Base-by-base conservation (phyloP, 2,329 filamentous ascomycete species). In the Talaromyces atroroseus region DNA sequence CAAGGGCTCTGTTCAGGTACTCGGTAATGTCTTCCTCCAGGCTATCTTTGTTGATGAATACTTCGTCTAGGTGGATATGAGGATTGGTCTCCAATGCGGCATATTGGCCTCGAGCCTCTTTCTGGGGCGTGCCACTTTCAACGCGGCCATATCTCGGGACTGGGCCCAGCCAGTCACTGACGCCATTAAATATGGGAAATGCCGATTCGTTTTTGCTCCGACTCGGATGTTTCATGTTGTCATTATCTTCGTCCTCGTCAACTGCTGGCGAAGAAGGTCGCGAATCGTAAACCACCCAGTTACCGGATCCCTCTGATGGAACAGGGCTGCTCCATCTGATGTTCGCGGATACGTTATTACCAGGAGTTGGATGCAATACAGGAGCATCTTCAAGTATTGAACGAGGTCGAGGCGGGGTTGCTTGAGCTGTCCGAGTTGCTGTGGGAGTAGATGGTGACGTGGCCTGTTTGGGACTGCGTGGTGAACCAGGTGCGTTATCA, bases 261-360 rank as follows among this genome's bases (percentile, higher is more conserved):
- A 65, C 59, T 5, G 26, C 26, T 10, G 26, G 26, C 11, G 26
- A 29, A 29, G 26, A 29, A 29, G 26, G 5, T 29, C 26, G 26
- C 26, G 71, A 71, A 5, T 63, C 61, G 26, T 74, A 72, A 2
- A 65, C 65, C 40, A 74, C 65, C 75, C 75, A 77, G 45, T 77
- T 77, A 14, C 68, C 69, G 11, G 68, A 66, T 4, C 56, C 44
- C 20, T 66, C 53, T 5, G 67, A 63, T 5, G 72, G 74, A 20
- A 68, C 60, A 6, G 68, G 70, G 48, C 71, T 75, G 10, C 68
- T 68, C 24, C 66, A 68, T 29, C 70, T 65, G 24, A 65, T 65
- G 49, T 68, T 62, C 40, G 64, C 64, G 11, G 67, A 66, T 23
- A 64, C 57, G 14, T 49, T 34, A 16, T 40, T 46, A 18, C 64